Evolutionary conservation across 352 stramenopile genomes (phyloP).

Genomic region (Hyphochytrium catenoides): DNA sequence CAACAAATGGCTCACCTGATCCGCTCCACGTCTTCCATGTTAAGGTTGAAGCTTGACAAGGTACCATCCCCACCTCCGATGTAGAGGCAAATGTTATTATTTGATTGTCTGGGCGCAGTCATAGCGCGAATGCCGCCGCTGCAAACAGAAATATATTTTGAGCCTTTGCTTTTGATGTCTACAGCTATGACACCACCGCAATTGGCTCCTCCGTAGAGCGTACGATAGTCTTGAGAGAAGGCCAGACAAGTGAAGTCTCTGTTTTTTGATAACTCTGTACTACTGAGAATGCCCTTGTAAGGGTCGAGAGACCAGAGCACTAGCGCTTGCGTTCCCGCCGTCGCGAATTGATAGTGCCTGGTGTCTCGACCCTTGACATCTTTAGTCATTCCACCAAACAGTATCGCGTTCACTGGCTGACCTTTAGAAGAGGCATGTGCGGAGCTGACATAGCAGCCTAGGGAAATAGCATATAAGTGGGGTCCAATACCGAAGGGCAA

Average conservation of each 20-base stretch:
- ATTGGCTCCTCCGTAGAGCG: conserved; percentile 48
- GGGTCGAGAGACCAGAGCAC: conserved; percentile 66
- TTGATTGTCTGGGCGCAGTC: conserved; percentile 6
- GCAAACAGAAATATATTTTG: conserved; percentile 42
- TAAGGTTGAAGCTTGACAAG: conserved; percentile 45
- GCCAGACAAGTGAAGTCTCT: conserved; percentile 51
- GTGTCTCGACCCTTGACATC: conserved; percentile 74
- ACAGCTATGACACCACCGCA: conserved; percentile 63
- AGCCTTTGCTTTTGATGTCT: conserved; percentile 30
- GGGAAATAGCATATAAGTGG: too few species aligned
- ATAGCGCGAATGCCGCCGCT: conserved; percentile 46
- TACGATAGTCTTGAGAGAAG: conserved; percentile 52
- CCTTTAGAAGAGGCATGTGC: background rate
- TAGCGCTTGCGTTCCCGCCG: conserved; percentile 37
- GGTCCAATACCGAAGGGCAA: too few species aligned
- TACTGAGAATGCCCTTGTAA: conserved; percentile 29
- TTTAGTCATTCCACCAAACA: conserved; percentile 28
- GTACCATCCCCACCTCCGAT: conserved; percentile 57
- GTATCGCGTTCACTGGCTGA: background rate
- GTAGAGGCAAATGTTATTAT: conserved; percentile 20
- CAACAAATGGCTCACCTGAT: too few species aligned
- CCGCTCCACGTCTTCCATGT: too few species aligned
- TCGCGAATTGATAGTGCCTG: conserved; percentile 58
- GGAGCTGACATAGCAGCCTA: too few species aligned
- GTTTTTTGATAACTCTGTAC: background rate